phyloP scores from a whole-genome alignment of 2,329 filamentous ascomycete genomes.

The Monosporascus sp. region DNA sequence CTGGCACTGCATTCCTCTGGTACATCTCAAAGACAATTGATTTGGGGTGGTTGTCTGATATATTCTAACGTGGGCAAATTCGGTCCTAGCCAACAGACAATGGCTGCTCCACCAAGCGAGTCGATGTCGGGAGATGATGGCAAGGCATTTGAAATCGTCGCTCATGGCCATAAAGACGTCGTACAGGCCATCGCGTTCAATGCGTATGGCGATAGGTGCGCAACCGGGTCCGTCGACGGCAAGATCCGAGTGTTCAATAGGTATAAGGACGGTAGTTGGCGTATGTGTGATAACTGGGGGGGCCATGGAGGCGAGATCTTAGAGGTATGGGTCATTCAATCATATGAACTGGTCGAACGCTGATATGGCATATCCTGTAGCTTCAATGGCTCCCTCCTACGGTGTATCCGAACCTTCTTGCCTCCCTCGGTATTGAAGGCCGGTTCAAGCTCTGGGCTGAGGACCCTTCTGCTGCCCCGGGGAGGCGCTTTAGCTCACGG shows the following conservation, averaged over 20 bases:
- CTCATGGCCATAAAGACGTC: conserved; percentile 72
- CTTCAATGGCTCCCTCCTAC: conserved; percentile 92
- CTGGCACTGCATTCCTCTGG: too few species aligned
- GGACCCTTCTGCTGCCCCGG: conserved; percentile 73
- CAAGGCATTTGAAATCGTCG: conserved; percentile 55
- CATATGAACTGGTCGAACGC: not conserved
- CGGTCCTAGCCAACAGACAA: not conserved
- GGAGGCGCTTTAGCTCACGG: conserved; percentile 73
- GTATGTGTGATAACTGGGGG: conserved; percentile 78
- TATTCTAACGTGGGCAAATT: too few species aligned
- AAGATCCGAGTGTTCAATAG: conserved; percentile 88
- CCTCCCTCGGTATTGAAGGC: conserved; percentile 83
- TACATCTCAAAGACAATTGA: too few species aligned
- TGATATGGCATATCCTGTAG: conserved; percentile 37
- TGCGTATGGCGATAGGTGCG: conserved; percentile 84
- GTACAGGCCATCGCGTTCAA: conserved; percentile 87
- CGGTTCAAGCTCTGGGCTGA: conserved; percentile 91
- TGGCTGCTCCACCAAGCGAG: not conserved
- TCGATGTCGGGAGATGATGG: conserved; percentile 34
- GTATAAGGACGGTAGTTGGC: conserved; percentile 72
- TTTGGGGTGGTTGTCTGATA: too few species aligned
- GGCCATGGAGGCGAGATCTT: conserved; percentile 87
- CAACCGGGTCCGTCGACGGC: conserved; percentile 87
- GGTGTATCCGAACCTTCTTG: conserved; percentile 78
- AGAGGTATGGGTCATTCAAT: conserved; percentile 54